Evolutionary conservation across 108 stramenopile genomes (phyloP).

Genomic region (Skeletonema tropicum): DNA sequence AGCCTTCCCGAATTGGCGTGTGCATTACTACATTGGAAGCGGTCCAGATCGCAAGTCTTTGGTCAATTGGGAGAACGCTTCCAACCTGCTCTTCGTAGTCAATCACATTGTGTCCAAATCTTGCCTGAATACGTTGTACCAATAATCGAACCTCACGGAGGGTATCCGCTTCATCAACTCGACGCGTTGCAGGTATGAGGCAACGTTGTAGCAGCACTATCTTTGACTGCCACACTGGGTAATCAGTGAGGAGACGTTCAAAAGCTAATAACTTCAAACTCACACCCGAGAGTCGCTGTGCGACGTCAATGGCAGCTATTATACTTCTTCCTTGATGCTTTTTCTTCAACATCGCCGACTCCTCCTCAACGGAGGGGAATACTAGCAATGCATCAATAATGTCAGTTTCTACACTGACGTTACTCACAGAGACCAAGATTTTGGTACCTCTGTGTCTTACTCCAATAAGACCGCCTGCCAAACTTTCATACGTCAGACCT

Average conservation of each 20-base stretch:
- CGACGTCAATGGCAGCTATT: constrained; percentile 92
- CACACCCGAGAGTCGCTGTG: constrained; percentile 92
- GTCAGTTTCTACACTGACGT: constrained; percentile 96
- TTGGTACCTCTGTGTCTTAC: constrained; percentile 89
- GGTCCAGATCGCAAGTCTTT: constrained; percentile 88
- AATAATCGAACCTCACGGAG: constrained; percentile 72
- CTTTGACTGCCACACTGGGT: constrained; percentile 85
- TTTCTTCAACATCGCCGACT: constrained; percentile 52
- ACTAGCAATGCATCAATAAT: constrained; percentile 70
- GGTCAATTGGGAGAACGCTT: constrained; percentile 75
- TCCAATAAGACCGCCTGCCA: constrained; percentile 95
- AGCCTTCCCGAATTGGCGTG: constrained; percentile 94
- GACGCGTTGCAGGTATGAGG: constrained; percentile 79
- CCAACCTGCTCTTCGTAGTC: constrained; percentile 90
- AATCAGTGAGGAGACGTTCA: constrained; percentile 93
- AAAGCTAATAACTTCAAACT: constrained; percentile 95
- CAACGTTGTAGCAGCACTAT: constrained; percentile 96
- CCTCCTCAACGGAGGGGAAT: constrained; percentile 68
- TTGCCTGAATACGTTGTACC: constrained; percentile 80
- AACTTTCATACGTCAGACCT: constrained; percentile 90
- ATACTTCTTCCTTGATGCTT: constrained; percentile 83
- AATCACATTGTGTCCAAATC: constrained; percentile 84
- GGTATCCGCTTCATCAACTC: constrained; percentile 88
- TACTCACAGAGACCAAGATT: constrained; percentile 95
- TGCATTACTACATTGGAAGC: constrained; percentile 88